Evolutionary conservation across 139 green algal genomes (phyloP), one percentile per base, ranked within the genome.

Genomic region (Tetradesmus obliquus): DNA sequence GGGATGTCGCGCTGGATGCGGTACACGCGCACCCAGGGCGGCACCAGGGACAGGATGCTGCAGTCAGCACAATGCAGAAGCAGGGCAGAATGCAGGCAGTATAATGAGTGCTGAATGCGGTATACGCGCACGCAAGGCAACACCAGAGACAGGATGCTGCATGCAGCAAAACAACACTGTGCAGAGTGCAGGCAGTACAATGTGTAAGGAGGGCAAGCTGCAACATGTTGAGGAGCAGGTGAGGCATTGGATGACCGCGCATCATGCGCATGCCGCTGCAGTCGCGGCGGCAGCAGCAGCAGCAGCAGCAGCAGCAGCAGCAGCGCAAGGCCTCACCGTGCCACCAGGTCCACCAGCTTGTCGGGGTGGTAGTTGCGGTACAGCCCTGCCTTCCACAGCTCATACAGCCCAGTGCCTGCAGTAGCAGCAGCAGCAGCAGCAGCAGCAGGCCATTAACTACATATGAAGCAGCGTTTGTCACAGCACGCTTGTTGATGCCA

Each of bases 1-100:
- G 98, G 98, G 92, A 99, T 99, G 95, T 99, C 98, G 7, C 97
- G 94, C 92, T 97, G 96, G 88, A 99, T 98, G 93, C 98, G 96
- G 93, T 99, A 99, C 60, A 99, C 93, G 8, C 98, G 92, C 57
- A 98, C 96, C 98, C 98, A 99, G 24, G 98, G 98, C 1, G 97
- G 97, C 54, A 99, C 96, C 54, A 99, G 95, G 76, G 97, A 96
- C 83, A 99, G 93, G 57, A 99, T 96, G 13, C 96, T 93, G 90
- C 89, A 88, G 9, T 17, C 8, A 45, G 45, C 5, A 76, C 55
- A 69, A 15, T 76, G 32, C 32, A 45, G 32, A 45, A 1, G 32
- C 32, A 45, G 17, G n/a, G 66, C 66, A 24, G 13, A n/a, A n/a
- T n/a, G n/a, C n/a, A n/a, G n/a, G n/a, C n/a, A n/a, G n/a, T n/a